Evolutionary conservation across 306 rosid species (phyloP).

Genomic region (Medicago arabica): DNA sequence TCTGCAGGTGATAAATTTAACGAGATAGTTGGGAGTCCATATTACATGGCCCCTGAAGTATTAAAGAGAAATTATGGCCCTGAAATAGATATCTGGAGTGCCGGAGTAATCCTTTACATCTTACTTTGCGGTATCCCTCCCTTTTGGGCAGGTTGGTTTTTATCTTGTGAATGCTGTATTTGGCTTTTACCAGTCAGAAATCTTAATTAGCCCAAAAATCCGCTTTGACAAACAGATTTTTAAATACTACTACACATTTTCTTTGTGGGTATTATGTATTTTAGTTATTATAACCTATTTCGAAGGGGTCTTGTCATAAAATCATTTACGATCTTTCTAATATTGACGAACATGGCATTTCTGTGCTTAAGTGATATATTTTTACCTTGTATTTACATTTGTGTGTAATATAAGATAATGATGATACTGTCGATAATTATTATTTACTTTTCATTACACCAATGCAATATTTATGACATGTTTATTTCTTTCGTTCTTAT

Average conservation of each 20-base stretch:
- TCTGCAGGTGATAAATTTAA: conserved; percentile 71
- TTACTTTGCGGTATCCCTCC: conserved; percentile 95
- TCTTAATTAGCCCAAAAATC: conserved; percentile 14
- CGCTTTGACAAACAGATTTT: too few relatives aligned
- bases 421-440: not conserved
- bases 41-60: conserved; percentile 99
- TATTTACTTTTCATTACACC: conserved; percentile 12
- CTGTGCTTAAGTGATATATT: not conserved
- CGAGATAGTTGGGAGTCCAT: conserved; percentile 97
- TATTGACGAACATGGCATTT: not conserved
- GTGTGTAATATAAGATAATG: conserved; percentile 2
- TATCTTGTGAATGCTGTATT: conserved; percentile 38
- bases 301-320: not conserved
- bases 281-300: not conserved
- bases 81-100: conserved; percentile 95
- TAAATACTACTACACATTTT: too few relatives aligned
- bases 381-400: conserved; percentile 8
- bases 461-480: conserved; percentile 7
- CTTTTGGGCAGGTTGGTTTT: conserved; percentile 92
- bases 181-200: conserved; percentile 1
- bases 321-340: not conserved
- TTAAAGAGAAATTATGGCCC: conserved; percentile 82
- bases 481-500: conserved; percentile 2
- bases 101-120: conserved; percentile 93
- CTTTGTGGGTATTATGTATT: too few relatives aligned